phyloP scores from a whole-genome alignment of 2,329 filamentous ascomycete genomes.

The Akanthomyces muscarius region DNA sequence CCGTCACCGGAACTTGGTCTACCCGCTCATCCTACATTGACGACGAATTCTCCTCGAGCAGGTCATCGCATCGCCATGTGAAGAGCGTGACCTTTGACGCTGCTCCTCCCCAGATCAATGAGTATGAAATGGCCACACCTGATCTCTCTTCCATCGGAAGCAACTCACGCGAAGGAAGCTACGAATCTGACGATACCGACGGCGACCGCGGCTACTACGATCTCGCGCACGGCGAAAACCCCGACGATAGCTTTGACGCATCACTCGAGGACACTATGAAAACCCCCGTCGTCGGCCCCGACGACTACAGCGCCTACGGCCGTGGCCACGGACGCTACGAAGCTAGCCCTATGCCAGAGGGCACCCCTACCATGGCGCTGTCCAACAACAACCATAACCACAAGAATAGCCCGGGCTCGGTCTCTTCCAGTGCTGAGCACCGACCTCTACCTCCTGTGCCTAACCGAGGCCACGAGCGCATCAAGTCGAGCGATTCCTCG shows the following conservation, averaged over 20 bases:
- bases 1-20: constrained; percentile 64
- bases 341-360: constrained; percentile 63
- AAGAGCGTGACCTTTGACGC: constrained; percentile 98
- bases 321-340: constrained; percentile 48
- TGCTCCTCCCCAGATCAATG: constrained; percentile 88
- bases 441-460: constrained; percentile 85
- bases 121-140: constrained; percentile 97
- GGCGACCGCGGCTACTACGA: constrained; percentile 65
- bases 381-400: constrained; percentile 44
- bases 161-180: constrained; percentile 88
- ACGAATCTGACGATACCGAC: constrained; percentile 75
- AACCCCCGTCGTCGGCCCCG: constrained; percentile 94
- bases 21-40: constrained; percentile 59
- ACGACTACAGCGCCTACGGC: constrained; percentile 69
- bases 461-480: constrained; percentile 37
- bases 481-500: constrained; percentile 48
- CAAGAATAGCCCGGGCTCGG: constrained; percentile 65
- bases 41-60: constrained; percentile 58
- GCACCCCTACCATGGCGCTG: constrained; percentile 36
- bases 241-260: constrained; percentile 90
- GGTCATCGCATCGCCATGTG: constrained; percentile 72
- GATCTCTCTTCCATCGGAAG: constrained; percentile 90
- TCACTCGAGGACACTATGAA: constrained; percentile 95
- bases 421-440: constrained; percentile 74
- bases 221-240: constrained; percentile 37